Evolutionary conservation across 2,329 filamentous ascomycete genomes (phyloP).

Genomic region (Gremmenia infestans): DNA sequence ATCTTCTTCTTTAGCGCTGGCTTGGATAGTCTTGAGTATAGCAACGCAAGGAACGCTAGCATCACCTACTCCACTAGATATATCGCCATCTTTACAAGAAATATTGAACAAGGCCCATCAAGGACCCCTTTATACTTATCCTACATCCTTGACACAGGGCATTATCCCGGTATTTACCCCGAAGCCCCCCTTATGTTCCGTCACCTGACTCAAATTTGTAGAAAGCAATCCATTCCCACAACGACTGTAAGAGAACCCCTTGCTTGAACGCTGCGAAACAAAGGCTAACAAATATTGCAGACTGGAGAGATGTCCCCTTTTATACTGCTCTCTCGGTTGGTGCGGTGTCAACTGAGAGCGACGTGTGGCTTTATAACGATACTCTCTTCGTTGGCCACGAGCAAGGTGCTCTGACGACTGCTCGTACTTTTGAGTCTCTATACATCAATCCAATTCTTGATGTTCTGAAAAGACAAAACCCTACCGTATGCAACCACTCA

Average conservation of each 20-base stretch:
- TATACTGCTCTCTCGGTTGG: constrained; percentile 25
- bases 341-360: constrained; percentile 23
- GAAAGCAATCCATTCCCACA: constrained; percentile 52
- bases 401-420: constrained; percentile 18
- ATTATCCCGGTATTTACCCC: constrained; percentile 48
- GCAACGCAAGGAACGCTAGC: not conserved
- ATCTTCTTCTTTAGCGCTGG: constrained; percentile 12
- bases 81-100: constrained; percentile 46
- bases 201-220: constrained; percentile 17
- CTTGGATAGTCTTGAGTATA: constrained; percentile 7
- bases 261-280: constrained; percentile 36
- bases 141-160: constrained; percentile 55
- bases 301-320: constrained; percentile 28
- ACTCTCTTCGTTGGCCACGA: constrained; percentile 27
- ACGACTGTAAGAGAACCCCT: constrained; percentile 47
- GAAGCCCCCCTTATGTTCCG: not conserved
- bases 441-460: constrained; percentile 28
- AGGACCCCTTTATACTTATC: constrained; percentile 50
- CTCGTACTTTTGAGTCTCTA: constrained; percentile 24
- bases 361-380: constrained; percentile 29
- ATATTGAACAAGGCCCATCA: constrained; percentile 50
- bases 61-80: constrained; percentile 25
- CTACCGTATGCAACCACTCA: constrained; percentile 6
- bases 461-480: constrained; percentile 22
- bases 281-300: constrained; percentile 45